phyloP scores from a whole-genome alignment of 352 stramenopile genomes.

The Globisporangium cystogenes region DNA sequence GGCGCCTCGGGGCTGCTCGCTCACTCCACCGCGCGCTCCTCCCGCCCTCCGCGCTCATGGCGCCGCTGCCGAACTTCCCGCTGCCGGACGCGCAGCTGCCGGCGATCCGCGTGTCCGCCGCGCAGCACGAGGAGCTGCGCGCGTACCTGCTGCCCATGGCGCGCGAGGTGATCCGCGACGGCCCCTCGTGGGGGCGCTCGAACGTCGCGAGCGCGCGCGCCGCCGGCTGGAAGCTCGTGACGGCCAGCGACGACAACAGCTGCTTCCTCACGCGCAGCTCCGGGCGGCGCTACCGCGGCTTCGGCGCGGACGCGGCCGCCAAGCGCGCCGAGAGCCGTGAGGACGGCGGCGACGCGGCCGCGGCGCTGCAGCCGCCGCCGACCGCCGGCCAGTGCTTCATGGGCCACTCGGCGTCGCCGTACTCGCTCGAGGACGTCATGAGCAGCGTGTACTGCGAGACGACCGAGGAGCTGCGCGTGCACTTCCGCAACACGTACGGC shows the following conservation, averaged over 20 bases:
- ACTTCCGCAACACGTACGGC: slow-evolving; percentile 40
- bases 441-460: slow-evolving; percentile 55
- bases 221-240: slow-evolving; percentile 50
- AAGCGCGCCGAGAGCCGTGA: not conserved
- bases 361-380: slow-evolving; percentile 5
- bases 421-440: slow-evolving; percentile 65
- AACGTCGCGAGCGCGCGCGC: slow-evolving; percentile 42
- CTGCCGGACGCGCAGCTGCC: slow-evolving; percentile 44
- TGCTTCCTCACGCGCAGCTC: slow-evolving; percentile 36
- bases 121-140: slow-evolving; percentile 61
- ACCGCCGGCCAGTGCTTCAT: slow-evolving; percentile 48
- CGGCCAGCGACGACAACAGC: slow-evolving; percentile 22
- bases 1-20: too few species aligned
- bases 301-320: not conserved
- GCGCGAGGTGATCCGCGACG: slow-evolving; percentile 44
- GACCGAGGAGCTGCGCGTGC: slow-evolving; percentile 37
- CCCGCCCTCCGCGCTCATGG: not conserved
- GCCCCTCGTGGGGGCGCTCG: slow-evolving; percentile 53
- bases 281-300: slow-evolving; percentile 23
- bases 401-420: slow-evolving; percentile 39
- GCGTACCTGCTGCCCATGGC: slow-evolving; percentile 46
- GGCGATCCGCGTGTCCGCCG: slow-evolving; percentile 34
- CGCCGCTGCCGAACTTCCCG: slow-evolving; percentile 28
- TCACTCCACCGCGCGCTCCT: not conserved
- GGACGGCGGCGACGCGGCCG: not conserved